A percentile compares a stretch with the other conserved stretches of the same genome.
Conservation (phyloP, 345 rosid species). For the Camelina hispida region DNA sequence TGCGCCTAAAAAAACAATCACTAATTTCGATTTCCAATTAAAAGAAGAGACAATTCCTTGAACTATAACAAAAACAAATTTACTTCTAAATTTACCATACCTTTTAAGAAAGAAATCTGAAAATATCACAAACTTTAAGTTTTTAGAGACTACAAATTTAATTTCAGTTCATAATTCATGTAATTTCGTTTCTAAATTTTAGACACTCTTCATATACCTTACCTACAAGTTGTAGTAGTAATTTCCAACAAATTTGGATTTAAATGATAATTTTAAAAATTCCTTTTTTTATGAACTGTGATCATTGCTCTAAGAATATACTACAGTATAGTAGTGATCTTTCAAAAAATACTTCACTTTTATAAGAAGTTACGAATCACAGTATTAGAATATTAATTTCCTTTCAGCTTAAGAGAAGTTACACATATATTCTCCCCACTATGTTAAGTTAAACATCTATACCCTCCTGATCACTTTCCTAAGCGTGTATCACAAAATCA, state of each 20-base stretch:
- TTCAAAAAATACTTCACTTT: background rate
- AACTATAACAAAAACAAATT: background rate
- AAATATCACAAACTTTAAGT: background rate
- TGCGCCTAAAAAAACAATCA: slow-evolving; percentile 4
- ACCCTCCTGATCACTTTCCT: slow-evolving; percentile 12
- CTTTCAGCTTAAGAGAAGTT: slow-evolving; percentile 34
- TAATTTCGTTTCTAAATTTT: background rate
- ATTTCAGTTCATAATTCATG: background rate
- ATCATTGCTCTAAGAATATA: background rate
- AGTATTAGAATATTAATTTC: slow-evolving; percentile 31
- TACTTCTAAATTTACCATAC: background rate
- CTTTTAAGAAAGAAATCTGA: background rate
- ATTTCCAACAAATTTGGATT: background rate
- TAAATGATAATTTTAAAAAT: background rate
- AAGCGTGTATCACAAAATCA: slow-evolving; percentile 17
- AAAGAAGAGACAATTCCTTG: background rate
- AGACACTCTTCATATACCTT: background rate
- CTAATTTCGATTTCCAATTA: background rate
- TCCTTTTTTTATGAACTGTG: background rate
- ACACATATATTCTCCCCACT: slow-evolving; percentile 17
- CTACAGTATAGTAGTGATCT: no score
- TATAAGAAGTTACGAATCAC: slow-evolving; percentile 9
- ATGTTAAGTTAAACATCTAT: slow-evolving; percentile 24
- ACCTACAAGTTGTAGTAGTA: background rate
- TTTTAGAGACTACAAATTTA: background rate